These are phyloP conservation scores for Sporothrix brasiliensis DNA, from an alignment of 2,329 filamentous ascomycete genomes.

Conservation along the genomic window DNA sequence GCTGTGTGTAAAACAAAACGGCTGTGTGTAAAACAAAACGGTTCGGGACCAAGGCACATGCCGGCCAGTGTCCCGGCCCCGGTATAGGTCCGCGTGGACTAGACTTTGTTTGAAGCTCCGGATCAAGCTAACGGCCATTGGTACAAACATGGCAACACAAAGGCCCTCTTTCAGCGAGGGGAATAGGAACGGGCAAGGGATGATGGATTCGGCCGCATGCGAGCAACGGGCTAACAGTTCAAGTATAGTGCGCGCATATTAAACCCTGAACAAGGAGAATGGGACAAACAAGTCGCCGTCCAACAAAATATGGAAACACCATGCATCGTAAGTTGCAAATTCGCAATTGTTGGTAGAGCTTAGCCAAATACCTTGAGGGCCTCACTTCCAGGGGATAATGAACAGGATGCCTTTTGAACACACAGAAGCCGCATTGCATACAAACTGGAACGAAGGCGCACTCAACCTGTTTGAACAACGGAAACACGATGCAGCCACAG, in stretches of 20 bases:
- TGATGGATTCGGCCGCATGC: conserved; percentile 17
- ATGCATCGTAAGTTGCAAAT: no score
- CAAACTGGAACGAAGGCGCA: not conserved
- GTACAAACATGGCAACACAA: not conserved
- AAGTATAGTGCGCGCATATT: not conserved
- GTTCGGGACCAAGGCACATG: not conserved
- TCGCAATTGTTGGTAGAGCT: not conserved
- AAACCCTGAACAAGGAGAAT: not conserved
- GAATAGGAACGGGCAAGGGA: not conserved
- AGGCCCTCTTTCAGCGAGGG: not conserved
- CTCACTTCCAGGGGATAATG: not conserved
- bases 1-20: no score
- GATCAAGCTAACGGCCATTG: not conserved
- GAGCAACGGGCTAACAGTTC: not conserved
- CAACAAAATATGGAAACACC: not conserved
- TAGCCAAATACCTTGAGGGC: not conserved
- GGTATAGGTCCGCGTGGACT: not conserved
- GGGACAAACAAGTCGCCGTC: not conserved
- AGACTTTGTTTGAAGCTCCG: not conserved
- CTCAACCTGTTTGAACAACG: not conserved
- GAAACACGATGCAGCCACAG: not conserved
- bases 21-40: not conserved
- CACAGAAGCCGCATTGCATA: no score
- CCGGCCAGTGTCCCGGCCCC: not conserved
- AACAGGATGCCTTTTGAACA: not conserved